A percentile compares a stretch with the other conserved stretches of the same genome.
These are phyloP conservation scores for Petunia axillaris DNA, from an alignment of 257 asterid genomes.

Conservation along the genomic window DNA sequence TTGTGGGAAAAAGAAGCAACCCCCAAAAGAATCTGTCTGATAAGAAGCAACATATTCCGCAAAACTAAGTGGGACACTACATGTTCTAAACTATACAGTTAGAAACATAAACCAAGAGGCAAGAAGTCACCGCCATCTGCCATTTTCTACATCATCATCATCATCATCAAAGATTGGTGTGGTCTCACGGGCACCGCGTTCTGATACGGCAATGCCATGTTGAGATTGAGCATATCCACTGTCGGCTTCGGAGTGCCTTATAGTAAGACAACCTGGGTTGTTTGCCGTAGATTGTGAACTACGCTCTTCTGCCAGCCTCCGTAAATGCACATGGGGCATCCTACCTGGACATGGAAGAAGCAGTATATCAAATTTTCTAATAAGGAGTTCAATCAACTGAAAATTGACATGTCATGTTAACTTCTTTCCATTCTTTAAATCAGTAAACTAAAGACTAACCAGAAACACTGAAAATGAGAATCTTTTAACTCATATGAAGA, in stretches of 20 bases:
- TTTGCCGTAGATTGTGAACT: constrained; percentile 39
- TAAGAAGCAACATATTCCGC: background rate
- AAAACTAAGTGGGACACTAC: constrained; percentile 14
- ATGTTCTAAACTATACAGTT: constrained; percentile 23
- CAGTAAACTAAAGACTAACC: background rate
- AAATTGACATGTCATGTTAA: background rate
- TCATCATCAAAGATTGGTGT: constrained; percentile 41
- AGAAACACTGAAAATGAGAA: background rate
- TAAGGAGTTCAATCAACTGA: background rate
- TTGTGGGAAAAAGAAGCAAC: background rate
- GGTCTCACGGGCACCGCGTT: constrained; percentile 29
- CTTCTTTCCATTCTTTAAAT: background rate
- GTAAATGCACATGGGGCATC: constrained; percentile 90
- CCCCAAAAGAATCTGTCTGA: background rate
- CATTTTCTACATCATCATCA: constrained; percentile 42
- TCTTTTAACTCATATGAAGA: background rate
- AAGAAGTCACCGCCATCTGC: constrained; percentile 46
- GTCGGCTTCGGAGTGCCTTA: constrained; percentile 50
- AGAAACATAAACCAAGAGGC: constrained; percentile 8
- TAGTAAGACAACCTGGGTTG: constrained; percentile 41
- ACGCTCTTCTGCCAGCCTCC: constrained; percentile 72
- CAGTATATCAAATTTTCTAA: background rate
- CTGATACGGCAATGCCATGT: constrained; percentile 30
- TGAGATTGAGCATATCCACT: constrained; percentile 43
- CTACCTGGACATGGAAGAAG: constrained; percentile 62